Conservation (phyloP, 768 basidiomycete species). For the Auricularia sp. region DNA sequence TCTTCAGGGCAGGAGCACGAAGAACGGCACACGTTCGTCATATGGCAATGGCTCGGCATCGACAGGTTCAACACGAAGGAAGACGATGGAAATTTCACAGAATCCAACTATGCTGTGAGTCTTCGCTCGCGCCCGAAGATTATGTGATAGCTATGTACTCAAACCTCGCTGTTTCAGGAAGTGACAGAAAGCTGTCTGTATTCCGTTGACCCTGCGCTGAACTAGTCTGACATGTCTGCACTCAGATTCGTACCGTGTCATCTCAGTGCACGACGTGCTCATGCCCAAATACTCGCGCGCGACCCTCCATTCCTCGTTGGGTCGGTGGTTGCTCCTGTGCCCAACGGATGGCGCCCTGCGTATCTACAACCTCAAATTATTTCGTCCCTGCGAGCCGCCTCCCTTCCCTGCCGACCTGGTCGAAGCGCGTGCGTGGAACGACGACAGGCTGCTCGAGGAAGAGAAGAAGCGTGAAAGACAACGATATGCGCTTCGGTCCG, state of each 20-base stretch:
- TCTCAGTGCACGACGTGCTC: constrained; percentile 31
- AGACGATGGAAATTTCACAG: constrained; percentile 22
- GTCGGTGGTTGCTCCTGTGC: constrained; percentile 35
- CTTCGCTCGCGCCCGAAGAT: constrained; percentile 39
- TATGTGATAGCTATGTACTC: neutral
- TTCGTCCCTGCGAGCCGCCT: constrained; percentile 34
- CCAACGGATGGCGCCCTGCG: constrained; percentile 32
- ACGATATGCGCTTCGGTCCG: neutral
- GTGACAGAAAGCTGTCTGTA: constrained; percentile 64
- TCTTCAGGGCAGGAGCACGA: constrained; percentile 6
- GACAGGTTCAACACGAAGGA: constrained; percentile 53
- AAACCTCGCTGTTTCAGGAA: constrained; percentile 36
- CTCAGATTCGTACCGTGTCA: constrained; percentile 56
- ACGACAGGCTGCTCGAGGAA: neutral
- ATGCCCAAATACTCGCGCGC: constrained; percentile 28
- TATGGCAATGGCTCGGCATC: constrained; percentile 64
- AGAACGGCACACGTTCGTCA: constrained; percentile 28
- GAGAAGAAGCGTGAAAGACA: neutral
- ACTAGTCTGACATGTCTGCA: neutral
- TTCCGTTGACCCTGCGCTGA: neutral
- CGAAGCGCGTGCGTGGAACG: neutral
- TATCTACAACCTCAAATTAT: constrained; percentile 37
- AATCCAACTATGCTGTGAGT: constrained; percentile 39
- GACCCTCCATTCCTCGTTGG: constrained; percentile 33
- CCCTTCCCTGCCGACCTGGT: constrained; percentile 29